Evolutionary conservation across 2,329 filamentous ascomycete species (phyloP).

Genomic region (Sclerotinia spermophila): DNA sequence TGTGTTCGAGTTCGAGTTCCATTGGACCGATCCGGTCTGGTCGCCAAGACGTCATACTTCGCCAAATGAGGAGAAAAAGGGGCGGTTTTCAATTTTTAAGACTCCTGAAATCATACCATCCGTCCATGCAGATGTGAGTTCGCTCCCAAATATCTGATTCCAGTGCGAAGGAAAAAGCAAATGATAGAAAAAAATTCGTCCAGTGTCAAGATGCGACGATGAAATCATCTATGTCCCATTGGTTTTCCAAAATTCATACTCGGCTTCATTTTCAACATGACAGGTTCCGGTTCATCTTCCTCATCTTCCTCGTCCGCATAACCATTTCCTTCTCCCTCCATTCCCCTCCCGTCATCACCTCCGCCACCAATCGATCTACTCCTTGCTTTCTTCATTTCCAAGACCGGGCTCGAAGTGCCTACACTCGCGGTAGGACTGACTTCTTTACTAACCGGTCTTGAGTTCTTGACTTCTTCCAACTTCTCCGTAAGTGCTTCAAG

Average conservation of each 20-base stretch:
- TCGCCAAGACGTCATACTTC: neutral
- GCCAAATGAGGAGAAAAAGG: neutral
- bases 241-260: conserved; percentile 33
- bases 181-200: neutral
- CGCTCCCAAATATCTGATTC: neutral
- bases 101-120: neutral
- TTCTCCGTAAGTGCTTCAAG: conserved; percentile 29
- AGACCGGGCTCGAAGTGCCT: conserved; percentile 7
- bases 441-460: conserved; percentile 12
- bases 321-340: conserved; percentile 19
- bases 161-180: neutral
- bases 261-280: conserved; percentile 28
- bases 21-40: neutral
- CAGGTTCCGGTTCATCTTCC: conserved; percentile 19
- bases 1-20: neutral
- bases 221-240: conserved; percentile 22
- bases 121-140: neutral
- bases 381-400: conserved; percentile 14
- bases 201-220: neutral
- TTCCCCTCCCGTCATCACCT: conserved; percentile 1
- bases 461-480: conserved; percentile 29
- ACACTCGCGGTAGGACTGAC: conserved; percentile 13
- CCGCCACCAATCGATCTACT: neutral
- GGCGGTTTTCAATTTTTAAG: neutral
- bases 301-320: conserved; percentile 12